These are phyloP conservation scores for Sicyos baderoa DNA, from an alignment of 306 rosid species.

Conservation along the genomic window DNA sequence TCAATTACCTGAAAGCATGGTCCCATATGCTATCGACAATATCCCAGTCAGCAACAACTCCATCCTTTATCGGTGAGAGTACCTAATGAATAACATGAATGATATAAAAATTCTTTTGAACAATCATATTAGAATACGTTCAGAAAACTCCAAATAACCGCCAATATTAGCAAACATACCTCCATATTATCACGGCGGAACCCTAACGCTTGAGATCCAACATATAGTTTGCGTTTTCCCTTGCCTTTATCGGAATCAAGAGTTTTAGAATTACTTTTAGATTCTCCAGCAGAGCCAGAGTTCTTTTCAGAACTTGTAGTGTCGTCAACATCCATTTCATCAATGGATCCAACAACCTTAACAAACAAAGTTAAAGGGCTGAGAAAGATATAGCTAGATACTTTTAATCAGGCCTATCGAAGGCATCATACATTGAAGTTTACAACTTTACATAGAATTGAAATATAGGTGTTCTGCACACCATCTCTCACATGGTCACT, in stretches of 20 bases:
- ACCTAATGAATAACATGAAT: constrained; percentile 44
- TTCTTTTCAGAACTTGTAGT: constrained; percentile 51
- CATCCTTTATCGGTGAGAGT: constrained; percentile 73
- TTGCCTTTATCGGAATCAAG: constrained; percentile 61
- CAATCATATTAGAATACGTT: background rate
- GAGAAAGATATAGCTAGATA: background rate
- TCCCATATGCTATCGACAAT: constrained; percentile 96
- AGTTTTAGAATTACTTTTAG: constrained; percentile 39
- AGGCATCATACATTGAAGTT: background rate
- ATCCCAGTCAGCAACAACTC: constrained; percentile 92
- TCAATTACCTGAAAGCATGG: constrained; percentile 75
- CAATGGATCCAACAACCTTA: constrained; percentile 87
- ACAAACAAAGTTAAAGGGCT: constrained; percentile 23
- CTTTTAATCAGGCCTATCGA: background rate
- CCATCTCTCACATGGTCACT: background rate
- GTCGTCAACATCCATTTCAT: constrained; percentile 88
- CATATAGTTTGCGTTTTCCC: constrained; percentile 73
- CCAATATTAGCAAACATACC: constrained; percentile 33
- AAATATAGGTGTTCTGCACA: background rate
- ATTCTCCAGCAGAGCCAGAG: constrained; percentile 51
- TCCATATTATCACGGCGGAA: constrained; percentile 91
- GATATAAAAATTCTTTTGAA: background rate
- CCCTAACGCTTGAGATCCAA: constrained; percentile 88
- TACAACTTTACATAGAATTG: too few relatives aligned
- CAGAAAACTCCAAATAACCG: background rate